Base-by-base conservation (phyloP, 768 basidiomycete species). In the Lactarius quietus region DNA sequence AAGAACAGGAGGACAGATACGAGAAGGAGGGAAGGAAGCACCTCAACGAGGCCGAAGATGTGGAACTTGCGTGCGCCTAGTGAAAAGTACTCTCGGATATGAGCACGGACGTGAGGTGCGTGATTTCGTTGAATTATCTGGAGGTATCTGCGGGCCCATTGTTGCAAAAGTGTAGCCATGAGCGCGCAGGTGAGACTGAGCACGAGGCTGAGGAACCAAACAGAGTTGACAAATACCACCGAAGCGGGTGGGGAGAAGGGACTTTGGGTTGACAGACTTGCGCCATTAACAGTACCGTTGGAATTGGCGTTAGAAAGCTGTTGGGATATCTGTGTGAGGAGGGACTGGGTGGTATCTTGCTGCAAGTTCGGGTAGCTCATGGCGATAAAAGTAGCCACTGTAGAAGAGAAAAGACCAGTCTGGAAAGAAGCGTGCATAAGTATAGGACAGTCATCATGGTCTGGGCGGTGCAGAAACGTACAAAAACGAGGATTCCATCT, bases 271-370 rank as follows among this genome's bases (percentile, higher is more conserved):
- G 45, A 15, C 12, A 23, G 4, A 4, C 20, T 48, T 2, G n/a
- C 23, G 12, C 14, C n/a, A 45, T 36, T 4, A 61, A 33, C 36
- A 18, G 52, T 29, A 26, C 20, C 28, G 51, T 39, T 12, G 26
- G 26, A 1, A 57, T 4, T 48, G 3, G 45, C 2, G 6, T 23
- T 52, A 2, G 64, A 57, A 12, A 65, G 59, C 20, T 65, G 64
- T 29, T 56, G 53, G 3, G 64, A 48, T 61, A 65, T 65, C 43
- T 65, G 59, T 18, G 36, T 26, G 45, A 65, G 64, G 54, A 65
- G 35, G 29, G 55, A 52, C 33, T 56, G 53, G 64, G 63, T 64
- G 12, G 48, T 59, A 18, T 36, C 58, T 51, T 48, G 45, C 43
- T 38, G 6, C 17, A 38, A 14, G 60, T 29, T 23, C 48, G 53